A percentile compares a stretch with the other conserved stretches of the same genome.
Evolutionary conservation across 139 green algal species (phyloP).

Genomic region (Spirogloea muscicola): DNA sequence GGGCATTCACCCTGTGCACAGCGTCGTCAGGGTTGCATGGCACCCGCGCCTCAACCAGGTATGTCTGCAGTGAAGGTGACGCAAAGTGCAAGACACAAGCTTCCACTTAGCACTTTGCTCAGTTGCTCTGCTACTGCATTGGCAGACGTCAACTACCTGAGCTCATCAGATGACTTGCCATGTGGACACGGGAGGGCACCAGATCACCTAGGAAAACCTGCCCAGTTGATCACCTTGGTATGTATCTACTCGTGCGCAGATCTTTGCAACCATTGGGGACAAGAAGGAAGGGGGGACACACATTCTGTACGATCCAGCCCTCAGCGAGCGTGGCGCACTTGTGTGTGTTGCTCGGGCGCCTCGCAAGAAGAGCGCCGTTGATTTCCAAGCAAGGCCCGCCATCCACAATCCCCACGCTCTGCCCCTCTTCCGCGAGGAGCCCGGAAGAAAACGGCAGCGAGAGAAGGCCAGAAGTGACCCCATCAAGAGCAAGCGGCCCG

Average conservation of each 20-base stretch:
- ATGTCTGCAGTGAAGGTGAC: too few species aligned
- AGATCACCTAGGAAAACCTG: neutral
- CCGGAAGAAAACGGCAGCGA: slow-evolving; percentile 19
- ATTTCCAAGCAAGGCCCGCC: slow-evolving; percentile 14
- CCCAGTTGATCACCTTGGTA: neutral
- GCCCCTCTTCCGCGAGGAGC: slow-evolving; percentile 44
- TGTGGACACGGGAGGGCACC: neutral
- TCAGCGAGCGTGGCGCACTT: slow-evolving; percentile 71
- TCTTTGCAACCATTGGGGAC: slow-evolving; percentile 33
- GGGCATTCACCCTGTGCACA: slow-evolving; percentile 60
- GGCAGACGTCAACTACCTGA: neutral
- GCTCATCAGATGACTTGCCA: neutral
- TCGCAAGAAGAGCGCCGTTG: slow-evolving; percentile 10
- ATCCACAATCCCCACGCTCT: slow-evolving; percentile 49
- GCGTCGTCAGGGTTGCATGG: slow-evolving; percentile 63
- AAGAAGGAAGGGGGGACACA: slow-evolving; percentile 48
- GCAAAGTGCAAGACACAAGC: too few species aligned
- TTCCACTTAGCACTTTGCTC: too few species aligned
- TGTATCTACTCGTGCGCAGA: slow-evolving; percentile 15
- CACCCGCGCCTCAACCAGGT: slow-evolving; percentile 92
- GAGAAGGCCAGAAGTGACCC: slow-evolving; percentile 38
- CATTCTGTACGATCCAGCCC: slow-evolving; percentile 76
- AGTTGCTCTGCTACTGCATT: neutral
- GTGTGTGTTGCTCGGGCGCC: slow-evolving; percentile 51
- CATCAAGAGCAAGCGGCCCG: slow-evolving; percentile 28